phyloP scores from a whole-genome alignment of 2,329 filamentous ascomycete genomes.

The Penicillium sp. region DNA sequence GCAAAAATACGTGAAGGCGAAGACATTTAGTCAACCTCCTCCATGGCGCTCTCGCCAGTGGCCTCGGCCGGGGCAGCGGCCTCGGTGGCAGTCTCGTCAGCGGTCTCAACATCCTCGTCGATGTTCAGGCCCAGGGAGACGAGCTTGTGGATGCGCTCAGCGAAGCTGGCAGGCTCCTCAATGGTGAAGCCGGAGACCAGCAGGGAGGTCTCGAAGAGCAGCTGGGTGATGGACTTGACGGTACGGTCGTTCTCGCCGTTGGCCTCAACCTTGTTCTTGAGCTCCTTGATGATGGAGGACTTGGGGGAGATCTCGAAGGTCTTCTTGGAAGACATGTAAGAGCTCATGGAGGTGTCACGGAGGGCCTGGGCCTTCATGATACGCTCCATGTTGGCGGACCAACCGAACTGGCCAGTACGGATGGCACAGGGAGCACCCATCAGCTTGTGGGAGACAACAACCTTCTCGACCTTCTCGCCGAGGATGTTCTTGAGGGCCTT shows the following conservation, averaged over 20 bases:
- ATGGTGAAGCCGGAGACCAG: conserved; percentile 99
- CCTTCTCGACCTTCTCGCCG: conserved; percentile 99
- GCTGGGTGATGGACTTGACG: conserved; percentile 98
- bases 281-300: conserved; percentile 96
- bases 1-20: conserved; percentile 14
- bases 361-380: conserved; percentile 99
- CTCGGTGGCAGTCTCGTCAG: conserved; percentile 55
- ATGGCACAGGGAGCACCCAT: conserved; percentile 93
- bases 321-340: conserved; percentile 99
- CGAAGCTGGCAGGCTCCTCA: conserved; percentile 95
- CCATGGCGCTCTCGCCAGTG: conserved; percentile 91
- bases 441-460: conserved; percentile 98
- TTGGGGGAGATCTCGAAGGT: conserved; percentile 99
- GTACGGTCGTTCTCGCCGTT: conserved; percentile 98
- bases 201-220: conserved; percentile 98
- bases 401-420: conserved; percentile 98
- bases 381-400: conserved; percentile 99
- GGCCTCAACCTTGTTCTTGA: conserved; percentile 98
- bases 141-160: conserved; percentile 99
- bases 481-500: conserved; percentile 99
- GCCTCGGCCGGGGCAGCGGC: conserved; percentile 63
- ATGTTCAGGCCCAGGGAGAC: conserved; percentile 97
- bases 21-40: conserved; percentile 89
- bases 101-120: conserved; percentile 82
- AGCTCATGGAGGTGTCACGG: conserved; percentile 98